phyloP scores from a whole-genome alignment of 352 stramenopile species.

The Phytophthora fragariaefolia region DNA sequence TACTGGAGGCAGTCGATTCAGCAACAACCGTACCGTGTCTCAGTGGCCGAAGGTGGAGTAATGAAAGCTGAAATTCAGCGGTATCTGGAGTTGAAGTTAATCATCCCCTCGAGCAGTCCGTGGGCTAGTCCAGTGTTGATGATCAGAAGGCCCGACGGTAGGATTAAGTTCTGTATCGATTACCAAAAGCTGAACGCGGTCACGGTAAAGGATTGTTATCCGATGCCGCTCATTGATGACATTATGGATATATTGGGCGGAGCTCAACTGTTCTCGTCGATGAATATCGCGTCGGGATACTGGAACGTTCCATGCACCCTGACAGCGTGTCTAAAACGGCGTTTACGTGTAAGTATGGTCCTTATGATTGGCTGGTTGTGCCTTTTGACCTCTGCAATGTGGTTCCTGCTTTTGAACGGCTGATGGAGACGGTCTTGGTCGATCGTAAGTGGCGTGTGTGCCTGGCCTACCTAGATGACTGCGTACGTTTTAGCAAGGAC shows the following conservation, averaged over 20 bases:
- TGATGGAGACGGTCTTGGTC: slow-evolving; percentile 13
- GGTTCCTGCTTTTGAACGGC: neutral
- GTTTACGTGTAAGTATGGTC: slow-evolving; percentile 7
- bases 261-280: slow-evolving; percentile 11
- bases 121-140: slow-evolving; percentile 14
- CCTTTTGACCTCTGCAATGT: slow-evolving; percentile 7
- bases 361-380: neutral
- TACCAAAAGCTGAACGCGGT: slow-evolving; percentile 15
- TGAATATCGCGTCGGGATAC: slow-evolving; percentile 3
- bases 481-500: slow-evolving; percentile 9
- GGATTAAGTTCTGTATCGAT: slow-evolving; percentile 24
- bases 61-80: slow-evolving; percentile 13
- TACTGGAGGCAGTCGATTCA: slow-evolving; percentile 15
- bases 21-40: slow-evolving; percentile 14
- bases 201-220: slow-evolving; percentile 16
- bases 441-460: slow-evolving; percentile 6
- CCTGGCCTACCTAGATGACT: slow-evolving; percentile 6
- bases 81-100: slow-evolving; percentile 4
- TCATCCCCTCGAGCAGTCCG: slow-evolving; percentile 3
- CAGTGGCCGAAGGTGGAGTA: slow-evolving; percentile 6
- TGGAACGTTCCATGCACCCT: slow-evolving; percentile 4
- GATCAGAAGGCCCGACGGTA: neutral
- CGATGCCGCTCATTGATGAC: slow-evolving; percentile 21
- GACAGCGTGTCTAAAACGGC: slow-evolving; percentile 4
- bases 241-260: slow-evolving; percentile 11